Percentiles rank a stretch among this genome's conserved stretches.
Conservation (phyloP, 805 yeast genomes). For the Brettanomyces sp. region DNA sequence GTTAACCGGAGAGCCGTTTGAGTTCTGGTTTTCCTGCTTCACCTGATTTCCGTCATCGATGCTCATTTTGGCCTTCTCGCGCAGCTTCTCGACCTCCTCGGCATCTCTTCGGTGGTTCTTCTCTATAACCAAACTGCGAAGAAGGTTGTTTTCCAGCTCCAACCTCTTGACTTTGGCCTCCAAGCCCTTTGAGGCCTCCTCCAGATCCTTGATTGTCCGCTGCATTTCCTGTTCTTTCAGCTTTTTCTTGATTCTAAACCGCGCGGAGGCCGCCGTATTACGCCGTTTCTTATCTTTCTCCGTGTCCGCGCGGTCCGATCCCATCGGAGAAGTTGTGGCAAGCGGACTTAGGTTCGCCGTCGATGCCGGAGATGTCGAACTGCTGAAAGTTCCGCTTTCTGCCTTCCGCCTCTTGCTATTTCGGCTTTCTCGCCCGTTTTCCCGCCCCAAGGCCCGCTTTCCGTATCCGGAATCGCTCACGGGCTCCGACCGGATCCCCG, state of each 20-base stretch:
- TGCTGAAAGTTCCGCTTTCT: neutral
- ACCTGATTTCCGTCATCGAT: slow-evolving; percentile 8
- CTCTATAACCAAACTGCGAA: slow-evolving; percentile 76
- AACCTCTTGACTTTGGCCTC: slow-evolving; percentile 73
- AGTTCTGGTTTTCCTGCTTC: neutral
- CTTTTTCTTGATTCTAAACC: slow-evolving; percentile 89
- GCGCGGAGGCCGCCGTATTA: slow-evolving; percentile 90
- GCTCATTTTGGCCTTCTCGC: slow-evolving; percentile 34
- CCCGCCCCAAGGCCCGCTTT: neutral
- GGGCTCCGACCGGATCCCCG: neutral
- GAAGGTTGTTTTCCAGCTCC: slow-evolving; percentile 87
- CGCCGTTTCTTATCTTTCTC: slow-evolving; percentile 71
- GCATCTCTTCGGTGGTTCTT: slow-evolving; percentile 52
- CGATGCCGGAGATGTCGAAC: neutral
- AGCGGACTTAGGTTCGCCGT: neutral
- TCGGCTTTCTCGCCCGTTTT: neutral
- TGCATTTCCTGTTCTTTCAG: slow-evolving; percentile 88
- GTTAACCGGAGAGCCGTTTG: too few relatives aligned
- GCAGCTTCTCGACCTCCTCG: slow-evolving; percentile 43
- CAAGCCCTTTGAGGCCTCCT: slow-evolving; percentile 52
- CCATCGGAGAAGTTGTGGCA: neutral
- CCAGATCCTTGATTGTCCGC: slow-evolving; percentile 59
- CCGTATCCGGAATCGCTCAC: neutral
- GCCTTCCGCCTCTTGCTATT: too few relatives aligned
- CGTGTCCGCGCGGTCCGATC: slow-evolving; percentile 2